Percentiles rank a stretch among this genome's conserved stretches.
phyloP scores from a whole-genome alignment of 2,329 filamentous ascomycete species.

The Cladosporium sp. region DNA sequence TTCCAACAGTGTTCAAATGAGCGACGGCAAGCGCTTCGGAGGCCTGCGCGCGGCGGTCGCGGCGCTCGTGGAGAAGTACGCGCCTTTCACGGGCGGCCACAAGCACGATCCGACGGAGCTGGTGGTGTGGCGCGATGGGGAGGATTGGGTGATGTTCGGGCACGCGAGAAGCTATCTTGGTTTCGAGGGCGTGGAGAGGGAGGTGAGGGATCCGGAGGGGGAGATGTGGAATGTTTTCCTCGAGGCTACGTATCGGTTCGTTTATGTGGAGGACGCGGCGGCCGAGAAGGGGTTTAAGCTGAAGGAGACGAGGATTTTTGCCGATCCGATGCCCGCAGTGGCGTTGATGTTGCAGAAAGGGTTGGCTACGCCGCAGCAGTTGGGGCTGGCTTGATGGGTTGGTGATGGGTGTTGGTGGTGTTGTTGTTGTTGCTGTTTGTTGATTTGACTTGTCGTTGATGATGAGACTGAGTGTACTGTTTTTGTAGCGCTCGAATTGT shows the following conservation, averaged over 20 bases:
- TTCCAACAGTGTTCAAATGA: slow-evolving; percentile 12
- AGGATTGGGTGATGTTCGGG: slow-evolving; percentile 23
- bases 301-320: slow-evolving; percentile 5
- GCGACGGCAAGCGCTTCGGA: slow-evolving; percentile 18
- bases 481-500: too few relatives aligned
- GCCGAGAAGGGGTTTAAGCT: not conserved
- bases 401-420: not conserved
- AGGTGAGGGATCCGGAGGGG: slow-evolving; percentile 16
- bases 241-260: slow-evolving; percentile 21
- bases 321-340: slow-evolving; percentile 5
- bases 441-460: not conserved
- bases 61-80: slow-evolving; percentile 19
- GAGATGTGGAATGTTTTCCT: slow-evolving; percentile 24
- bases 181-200: slow-evolving; percentile 15
- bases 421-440: not conserved
- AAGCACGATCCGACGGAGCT: slow-evolving; percentile 19
- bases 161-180: slow-evolving; percentile 20
- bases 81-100: slow-evolving; percentile 18
- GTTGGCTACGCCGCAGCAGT: not conserved
- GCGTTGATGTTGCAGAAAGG: not conserved
- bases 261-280: slow-evolving; percentile 19
- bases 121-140: slow-evolving; percentile 18
- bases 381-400: not conserved
- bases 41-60: slow-evolving; percentile 20
- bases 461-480: too few relatives aligned